Base-by-base conservation (phyloP, 78 protist genomes). In the Dictyostelium brefeldianum region DNA sequence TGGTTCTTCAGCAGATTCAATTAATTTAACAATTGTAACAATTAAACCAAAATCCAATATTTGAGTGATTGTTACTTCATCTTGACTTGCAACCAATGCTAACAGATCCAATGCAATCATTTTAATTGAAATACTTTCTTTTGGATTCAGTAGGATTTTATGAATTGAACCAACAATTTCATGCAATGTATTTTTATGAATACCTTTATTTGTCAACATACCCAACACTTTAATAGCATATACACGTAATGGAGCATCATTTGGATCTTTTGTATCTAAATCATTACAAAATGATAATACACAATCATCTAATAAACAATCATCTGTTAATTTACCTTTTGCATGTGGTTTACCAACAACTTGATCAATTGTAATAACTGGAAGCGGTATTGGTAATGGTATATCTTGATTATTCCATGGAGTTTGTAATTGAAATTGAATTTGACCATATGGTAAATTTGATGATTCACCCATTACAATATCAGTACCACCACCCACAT, bases 261-360 rank as follows among this genome's bases (percentile, higher is more conserved):
- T 87, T 70, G 93, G 70, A 27, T 87, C 93, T 15, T 87, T 87
- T 1, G 93, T 75, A 36, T 87, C 93, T 14, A 87, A 43, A 64
- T 87, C 93, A 50, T 87, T 70, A 65, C 93, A 87, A 78, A 87
- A 87, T 11, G 93, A 87, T 2, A 77, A 47, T 2, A 87, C 59
- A 64, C 93, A 87, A 87, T 87, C 93, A 65, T 51, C 84, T 8
- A 87, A n/a, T 11, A 87, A 43, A 87, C 93, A 87, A 77, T 87
- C 93, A 47, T 80, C 93, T 0, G 29, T 36, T 17, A 41, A 4
- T 48, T 74, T 41, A 22, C 93, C 93, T 20, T 80, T 69, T 18
- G 93, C 53, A 64, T 87, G 93, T 18, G 93, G 93, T 78, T 77
- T 87, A 65, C 93, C 93, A 51, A 87, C 41, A 15, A 87, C 81